These are phyloP conservation scores for Nakazawaea laoshanensis DNA, from an alignment of 805 yeast genomes.

Conservation along the genomic window DNA sequence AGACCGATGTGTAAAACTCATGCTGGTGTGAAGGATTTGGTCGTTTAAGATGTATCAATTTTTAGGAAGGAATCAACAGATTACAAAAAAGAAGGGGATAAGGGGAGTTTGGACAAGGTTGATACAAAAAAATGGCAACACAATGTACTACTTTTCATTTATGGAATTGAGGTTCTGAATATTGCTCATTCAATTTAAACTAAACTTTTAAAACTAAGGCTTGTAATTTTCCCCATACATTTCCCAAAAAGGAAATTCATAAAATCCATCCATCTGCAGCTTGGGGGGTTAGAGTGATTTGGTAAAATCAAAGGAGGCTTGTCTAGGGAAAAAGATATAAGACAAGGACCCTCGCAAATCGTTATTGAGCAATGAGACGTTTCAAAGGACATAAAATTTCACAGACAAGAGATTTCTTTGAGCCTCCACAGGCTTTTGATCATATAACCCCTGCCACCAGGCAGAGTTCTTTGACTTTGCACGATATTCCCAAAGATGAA, in stretches of 20 bases:
- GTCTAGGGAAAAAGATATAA: background rate
- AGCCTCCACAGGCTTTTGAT: conserved; percentile 1
- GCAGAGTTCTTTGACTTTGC: conserved; percentile 2
- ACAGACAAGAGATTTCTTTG: conserved; percentile 15
- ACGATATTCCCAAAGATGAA: conserved; percentile 9
- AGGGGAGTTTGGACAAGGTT: too few species aligned
- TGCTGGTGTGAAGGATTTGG: too few species aligned
- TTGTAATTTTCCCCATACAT: too few species aligned
- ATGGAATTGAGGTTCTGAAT: too few species aligned
- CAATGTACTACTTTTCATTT: too few species aligned
- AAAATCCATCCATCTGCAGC: conserved; percentile 9
- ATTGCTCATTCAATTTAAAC: background rate
- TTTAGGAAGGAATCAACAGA: too few species aligned
- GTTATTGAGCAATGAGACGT: conserved; percentile 13
- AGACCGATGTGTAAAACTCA: conserved; percentile 6
- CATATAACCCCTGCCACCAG: conserved; percentile 1
- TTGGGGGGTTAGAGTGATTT: conserved; percentile 2
- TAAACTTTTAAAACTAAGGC: background rate
- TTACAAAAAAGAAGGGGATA: too few species aligned
- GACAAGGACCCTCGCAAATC: background rate
- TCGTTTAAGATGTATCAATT: too few species aligned
- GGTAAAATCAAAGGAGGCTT: background rate
- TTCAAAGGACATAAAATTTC: conserved; percentile 18
- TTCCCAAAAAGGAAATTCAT: conserved; percentile 4
- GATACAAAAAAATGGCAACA: too few species aligned